Evolutionary conservation across 1,284 basidiomycete species (phyloP), one percentile per base, ranked within the genome.

Genomic region (Cystobasidiaceae sp.): DNA sequence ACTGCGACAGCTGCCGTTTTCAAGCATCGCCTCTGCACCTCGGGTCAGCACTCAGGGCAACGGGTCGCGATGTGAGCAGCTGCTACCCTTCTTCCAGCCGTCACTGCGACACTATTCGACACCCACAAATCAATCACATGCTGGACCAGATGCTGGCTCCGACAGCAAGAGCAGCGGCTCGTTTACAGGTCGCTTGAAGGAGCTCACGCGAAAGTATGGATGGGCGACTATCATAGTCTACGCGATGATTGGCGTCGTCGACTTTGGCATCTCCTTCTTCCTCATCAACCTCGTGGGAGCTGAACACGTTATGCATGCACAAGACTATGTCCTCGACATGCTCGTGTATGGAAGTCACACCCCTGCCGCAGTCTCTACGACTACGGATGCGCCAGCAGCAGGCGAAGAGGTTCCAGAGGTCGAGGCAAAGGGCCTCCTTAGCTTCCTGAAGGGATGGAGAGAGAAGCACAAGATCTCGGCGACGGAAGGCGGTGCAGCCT

Each of bases 201-300:
- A 86, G 71, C 86, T 96, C 68, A 87, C 93, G 70, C 92, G 89
- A 74, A 84, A 88, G 5, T 94, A 97, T 75, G 93, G 93, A 32
- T 90, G 88, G 86, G 93, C 93, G 75, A 90, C 93, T 4, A 81
- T 96, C 25, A 89, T 87, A 39, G 85, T 96, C 45, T 96, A 97
- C 41, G 33, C 67, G n/a, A 23, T 51, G 4, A 21, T 69, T 49
- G 41, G 48, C 34, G 49, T 51, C 15, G 45, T 69, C 34, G 68
- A 69, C 44, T 63, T 67, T 43, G 34, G 58, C 32, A 19, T 63
- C 23, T 48, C 44, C 33, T 67, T 58, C 65, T 52, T 64, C 41
- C 45, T 84, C 50, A 86, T 98, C 74, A 90, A 93, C 74, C 78
- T 92, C 50, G 79, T 94, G 37, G 94, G 94, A 43, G 92, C 91